Base-by-base conservation (phyloP, 202 grass and related monocot species). In the Schoenoplectus tabernaemontani region DNA sequence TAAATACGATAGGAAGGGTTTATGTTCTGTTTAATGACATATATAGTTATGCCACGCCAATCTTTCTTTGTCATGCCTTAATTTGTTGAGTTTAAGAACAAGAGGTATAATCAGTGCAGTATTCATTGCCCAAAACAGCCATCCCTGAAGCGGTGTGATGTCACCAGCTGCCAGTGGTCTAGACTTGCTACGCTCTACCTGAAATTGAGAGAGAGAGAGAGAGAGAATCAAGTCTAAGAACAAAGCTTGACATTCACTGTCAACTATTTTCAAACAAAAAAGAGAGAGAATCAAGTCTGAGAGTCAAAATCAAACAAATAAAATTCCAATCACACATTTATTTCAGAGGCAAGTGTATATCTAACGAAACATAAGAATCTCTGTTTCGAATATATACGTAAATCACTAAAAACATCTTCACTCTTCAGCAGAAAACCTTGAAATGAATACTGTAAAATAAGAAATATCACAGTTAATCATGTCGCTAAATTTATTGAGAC, bases 161-260 rank as follows among this genome's bases (percentile, higher is more conserved):
- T 22, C 16, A 47, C 85, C 85, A 79, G 81, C 70, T 75, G 76
- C 81, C 51, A 87, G 30, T 37, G 85, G 85, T 69, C 85, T 87
- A 61, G 39, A 50, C 62, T 83, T 83, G 46, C 77, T 57, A 48
- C 85, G 75, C 42, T 83, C 75, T 9, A 83, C 81, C 85, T 87
- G 81, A 37, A 41, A 78, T 19, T 19, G 12, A 28, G 48, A 83
- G n/a, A n/a, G n/a, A n/a, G n/a, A n/a, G n/a, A n/a, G n/a, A n/a
- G n/a, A n/a, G 42, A 30, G 43, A 48, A 41, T n/a, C n/a, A n/a
- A n/a, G n/a, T n/a, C n/a, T n/a, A n/a, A n/a, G n/a, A n/a, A n/a
- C n/a, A n/a, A n/a, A n/a, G n/a, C n/a, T n/a, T n/a, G n/a, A n/a
- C n/a, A n/a, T n/a, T n/a, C n/a, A n/a, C n/a, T n/a, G n/a, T n/a